A percentile compares a stretch with the other conserved stretches of the same genome.
These are phyloP conservation scores for Castanea sativa DNA, from an alignment of 306 rosid genomes.

Conservation along the genomic window DNA sequence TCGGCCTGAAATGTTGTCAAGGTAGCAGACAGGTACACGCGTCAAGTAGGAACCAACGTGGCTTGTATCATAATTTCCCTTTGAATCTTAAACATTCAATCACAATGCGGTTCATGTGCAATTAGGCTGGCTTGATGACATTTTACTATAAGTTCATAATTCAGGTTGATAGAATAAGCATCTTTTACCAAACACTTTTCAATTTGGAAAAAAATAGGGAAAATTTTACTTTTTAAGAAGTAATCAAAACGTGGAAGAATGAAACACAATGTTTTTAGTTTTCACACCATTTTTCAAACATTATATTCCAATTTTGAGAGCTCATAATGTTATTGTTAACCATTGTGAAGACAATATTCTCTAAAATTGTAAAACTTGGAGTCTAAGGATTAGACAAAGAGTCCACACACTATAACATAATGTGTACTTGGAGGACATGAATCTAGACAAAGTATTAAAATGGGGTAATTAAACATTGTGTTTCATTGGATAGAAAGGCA, in stretches of 20 bases:
- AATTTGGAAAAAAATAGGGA: too few relatives aligned
- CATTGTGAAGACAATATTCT: not conserved
- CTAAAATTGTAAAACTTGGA: not conserved
- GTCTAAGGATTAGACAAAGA: slow-evolving; percentile 25
- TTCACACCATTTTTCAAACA: too few relatives aligned
- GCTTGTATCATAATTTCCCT: not conserved
- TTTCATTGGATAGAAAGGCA: slow-evolving; percentile 38
- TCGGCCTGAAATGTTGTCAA: slow-evolving; percentile 31
- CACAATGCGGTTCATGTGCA: not conserved
- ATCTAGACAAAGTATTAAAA: slow-evolving; percentile 17
- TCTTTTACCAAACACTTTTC: not conserved
- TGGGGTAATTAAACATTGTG: too few relatives aligned
- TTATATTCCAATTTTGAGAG: too few relatives aligned
- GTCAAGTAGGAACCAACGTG: slow-evolving; percentile 27
- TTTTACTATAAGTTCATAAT: not conserved
- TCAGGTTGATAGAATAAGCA: not conserved
- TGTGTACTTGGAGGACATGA: slow-evolving; percentile 26
- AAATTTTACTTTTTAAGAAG: not conserved
- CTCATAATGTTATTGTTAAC: not conserved
- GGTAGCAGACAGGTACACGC: slow-evolving; percentile 56
- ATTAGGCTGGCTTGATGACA: not conserved
- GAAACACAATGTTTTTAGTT: not conserved
- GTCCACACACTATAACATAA: slow-evolving; percentile 13
- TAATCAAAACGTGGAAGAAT: not conserved
- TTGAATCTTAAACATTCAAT: not conserved